These are phyloP conservation scores for Kwoniella botswanensis DNA, from an alignment of 768 basidiomycete genomes.

Conservation along the genomic window DNA sequence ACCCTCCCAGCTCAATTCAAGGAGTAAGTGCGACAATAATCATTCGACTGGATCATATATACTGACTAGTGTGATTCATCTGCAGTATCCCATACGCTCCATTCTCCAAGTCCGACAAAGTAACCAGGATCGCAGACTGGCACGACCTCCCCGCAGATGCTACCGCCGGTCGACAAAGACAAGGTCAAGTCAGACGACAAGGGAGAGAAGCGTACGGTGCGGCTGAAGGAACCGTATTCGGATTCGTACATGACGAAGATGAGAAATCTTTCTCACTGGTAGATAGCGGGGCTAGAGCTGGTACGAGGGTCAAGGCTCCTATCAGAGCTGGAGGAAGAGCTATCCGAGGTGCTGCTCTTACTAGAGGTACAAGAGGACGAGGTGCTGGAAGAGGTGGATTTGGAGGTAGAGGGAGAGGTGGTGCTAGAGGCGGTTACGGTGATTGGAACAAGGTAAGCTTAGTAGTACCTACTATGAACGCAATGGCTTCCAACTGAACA, in stretches of 20 bases:
- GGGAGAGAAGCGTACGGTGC: slow-evolving; percentile 85
- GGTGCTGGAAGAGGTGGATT: slow-evolving; percentile 42
- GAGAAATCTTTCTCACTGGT: slow-evolving; percentile 96
- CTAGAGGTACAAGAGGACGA: slow-evolving; percentile 60
- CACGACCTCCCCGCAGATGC: slow-evolving; percentile 42
- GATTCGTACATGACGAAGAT: slow-evolving; percentile 97
- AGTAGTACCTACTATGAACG: not conserved
- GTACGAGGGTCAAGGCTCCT: slow-evolving; percentile 27
- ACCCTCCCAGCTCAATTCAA: slow-evolving; percentile 84
- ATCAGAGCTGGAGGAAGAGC: slow-evolving; percentile 28
- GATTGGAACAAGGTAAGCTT: slow-evolving; percentile 86
- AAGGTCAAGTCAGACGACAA: slow-evolving; percentile 27
- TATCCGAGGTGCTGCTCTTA: slow-evolving; percentile 42
- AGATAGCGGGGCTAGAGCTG: slow-evolving; percentile 67
- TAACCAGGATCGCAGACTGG: slow-evolving; percentile 98
- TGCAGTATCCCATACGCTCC: slow-evolving; percentile 90
- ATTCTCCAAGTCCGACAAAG: slow-evolving; percentile 97
- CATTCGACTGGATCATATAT: slow-evolving; percentile 9
- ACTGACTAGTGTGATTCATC: not conserved
- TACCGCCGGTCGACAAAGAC: slow-evolving; percentile 19
- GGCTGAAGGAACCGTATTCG: slow-evolving; percentile 76
- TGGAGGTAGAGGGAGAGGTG: slow-evolving; percentile 37
- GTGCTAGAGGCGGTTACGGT: slow-evolving; percentile 62
- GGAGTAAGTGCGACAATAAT: slow-evolving; percentile 62
- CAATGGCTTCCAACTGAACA: not conserved